phyloP scores from a whole-genome alignment of 2,329 filamentous ascomycete species.

The Byssochlamys sp. region DNA sequence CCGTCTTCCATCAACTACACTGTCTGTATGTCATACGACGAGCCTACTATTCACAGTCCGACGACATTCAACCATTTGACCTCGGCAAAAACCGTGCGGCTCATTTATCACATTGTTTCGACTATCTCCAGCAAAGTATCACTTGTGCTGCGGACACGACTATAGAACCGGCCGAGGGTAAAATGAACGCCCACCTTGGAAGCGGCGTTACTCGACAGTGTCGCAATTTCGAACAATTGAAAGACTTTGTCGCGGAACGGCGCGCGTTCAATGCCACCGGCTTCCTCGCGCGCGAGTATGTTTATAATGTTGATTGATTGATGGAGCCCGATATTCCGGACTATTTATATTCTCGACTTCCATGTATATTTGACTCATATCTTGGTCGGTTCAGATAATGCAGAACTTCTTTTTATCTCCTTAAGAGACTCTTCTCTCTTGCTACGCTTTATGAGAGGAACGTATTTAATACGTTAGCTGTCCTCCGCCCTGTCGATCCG shows the following conservation, averaged over 20 bases:
- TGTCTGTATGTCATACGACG: constrained; percentile 29
- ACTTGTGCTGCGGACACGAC: constrained; percentile 32
- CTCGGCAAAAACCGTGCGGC: constrained; percentile 20
- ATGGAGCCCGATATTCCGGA: too few relatives aligned
- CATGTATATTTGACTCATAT: too few relatives aligned
- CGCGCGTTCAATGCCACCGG: constrained; percentile 9
- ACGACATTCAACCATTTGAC: constrained; percentile 15
- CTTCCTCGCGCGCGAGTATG: neutral
- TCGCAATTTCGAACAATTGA: constrained; percentile 26
- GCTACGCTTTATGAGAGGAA: too few relatives aligned
- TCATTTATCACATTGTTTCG: constrained; percentile 33
- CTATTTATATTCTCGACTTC: too few relatives aligned
- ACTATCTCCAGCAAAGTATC: constrained; percentile 31
- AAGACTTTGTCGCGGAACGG: constrained; percentile 27
- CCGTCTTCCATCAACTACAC: constrained; percentile 33
- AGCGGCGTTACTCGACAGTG: constrained; percentile 31
- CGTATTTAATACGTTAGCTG: too few relatives aligned
- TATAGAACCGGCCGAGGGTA: constrained; percentile 20
- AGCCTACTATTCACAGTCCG: constrained; percentile 24
- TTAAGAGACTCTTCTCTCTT: too few relatives aligned
- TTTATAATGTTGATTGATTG: too few relatives aligned
- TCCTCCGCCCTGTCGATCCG: too few relatives aligned
- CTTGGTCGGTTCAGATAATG: too few relatives aligned
- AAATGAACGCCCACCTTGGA: constrained; percentile 9
- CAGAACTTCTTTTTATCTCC: too few relatives aligned